These are phyloP conservation scores for Sugiyamaella xylanicola DNA, from an alignment of 1,139 yeast genomes.

Conservation along the genomic window DNA sequence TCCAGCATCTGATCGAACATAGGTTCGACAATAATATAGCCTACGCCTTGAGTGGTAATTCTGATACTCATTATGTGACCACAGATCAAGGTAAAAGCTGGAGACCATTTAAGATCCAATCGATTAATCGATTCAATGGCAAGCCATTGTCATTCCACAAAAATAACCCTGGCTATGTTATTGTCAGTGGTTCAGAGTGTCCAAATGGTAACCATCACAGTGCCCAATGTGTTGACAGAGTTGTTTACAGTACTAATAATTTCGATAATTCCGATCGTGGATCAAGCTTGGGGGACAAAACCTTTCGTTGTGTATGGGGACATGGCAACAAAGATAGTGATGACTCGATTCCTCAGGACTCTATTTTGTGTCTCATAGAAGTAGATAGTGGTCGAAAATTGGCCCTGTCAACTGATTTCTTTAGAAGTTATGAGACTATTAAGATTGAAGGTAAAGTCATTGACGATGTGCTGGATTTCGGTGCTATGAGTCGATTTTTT, in stretches of 20 bases:
- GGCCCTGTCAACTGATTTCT: constrained; percentile 57
- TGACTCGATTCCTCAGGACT: constrained; percentile 45
- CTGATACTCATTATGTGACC: constrained; percentile 52
- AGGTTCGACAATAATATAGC: constrained; percentile 53
- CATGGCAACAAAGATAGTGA: constrained; percentile 52
- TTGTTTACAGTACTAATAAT: constrained; percentile 58
- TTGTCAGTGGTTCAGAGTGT: constrained; percentile 49
- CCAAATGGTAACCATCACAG: constrained; percentile 36
- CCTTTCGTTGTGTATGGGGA: constrained; percentile 46
- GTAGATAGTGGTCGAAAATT: constrained; percentile 51
- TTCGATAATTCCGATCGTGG: constrained; percentile 48
- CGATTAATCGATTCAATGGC: constrained; percentile 21
- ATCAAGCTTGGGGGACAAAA: constrained; percentile 36
- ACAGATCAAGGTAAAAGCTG: constrained; percentile 62
- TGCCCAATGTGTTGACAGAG: constrained; percentile 42
- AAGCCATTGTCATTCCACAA: constrained; percentile 47
- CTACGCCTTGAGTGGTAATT: constrained; percentile 46
- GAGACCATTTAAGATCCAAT: constrained; percentile 47
- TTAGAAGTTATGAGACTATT: constrained; percentile 46
- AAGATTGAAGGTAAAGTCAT: constrained; percentile 37
- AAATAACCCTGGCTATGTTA: constrained; percentile 46
- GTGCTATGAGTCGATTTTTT: constrained; percentile 55
- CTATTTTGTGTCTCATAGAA: constrained; percentile 55
- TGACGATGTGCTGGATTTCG: constrained; percentile 49
- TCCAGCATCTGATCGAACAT: constrained; percentile 48